phyloP scores from a whole-genome alignment of 1,284 basidiomycete genomes.

The Xerocomus minutiporus region DNA sequence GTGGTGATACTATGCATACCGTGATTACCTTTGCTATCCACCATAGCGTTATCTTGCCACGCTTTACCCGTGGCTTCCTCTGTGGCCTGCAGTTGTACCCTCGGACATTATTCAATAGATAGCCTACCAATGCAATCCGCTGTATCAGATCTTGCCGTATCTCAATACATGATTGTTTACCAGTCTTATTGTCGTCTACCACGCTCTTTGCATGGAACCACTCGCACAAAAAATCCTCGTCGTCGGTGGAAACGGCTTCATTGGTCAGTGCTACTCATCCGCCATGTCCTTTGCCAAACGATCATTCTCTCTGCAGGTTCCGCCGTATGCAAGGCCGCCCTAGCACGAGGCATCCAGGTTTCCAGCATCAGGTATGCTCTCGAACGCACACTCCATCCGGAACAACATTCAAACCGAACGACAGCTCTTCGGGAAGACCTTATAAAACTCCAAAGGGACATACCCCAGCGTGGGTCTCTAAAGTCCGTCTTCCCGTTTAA shows the following conservation, averaged over 20 bases:
- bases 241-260: slow-evolving; percentile 92
- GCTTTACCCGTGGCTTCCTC: background rate
- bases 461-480: slow-evolving; percentile 77
- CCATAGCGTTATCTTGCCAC: slow-evolving; percentile 3
- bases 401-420: background rate
- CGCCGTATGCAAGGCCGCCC: slow-evolving; percentile 82
- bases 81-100: slow-evolving; percentile 6
- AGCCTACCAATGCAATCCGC: slow-evolving; percentile 1
- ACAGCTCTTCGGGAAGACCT: slow-evolving; percentile 80
- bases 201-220: slow-evolving; percentile 32
- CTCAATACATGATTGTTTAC: background rate
- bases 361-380: slow-evolving; percentile 75
- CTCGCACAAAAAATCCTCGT: slow-evolving; percentile 69
- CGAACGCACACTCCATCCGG: background rate
- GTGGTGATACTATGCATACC: background rate
- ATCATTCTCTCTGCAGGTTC: slow-evolving; percentile 60
- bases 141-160: slow-evolving; percentile 4
- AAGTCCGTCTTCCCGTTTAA: slow-evolving; percentile 40
- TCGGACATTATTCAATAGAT: slow-evolving; percentile 9
- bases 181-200: no score
- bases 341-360: slow-evolving; percentile 81
- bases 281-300: slow-evolving; percentile 1
- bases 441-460: slow-evolving; percentile 88
- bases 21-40: slow-evolving; percentile 6
- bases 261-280: slow-evolving; percentile 49